A percentile compares a stretch with the other conserved stretches of the same genome.
phyloP scores from a whole-genome alignment of 805 yeast species.

The Kurtzmaniella cleridarum region DNA sequence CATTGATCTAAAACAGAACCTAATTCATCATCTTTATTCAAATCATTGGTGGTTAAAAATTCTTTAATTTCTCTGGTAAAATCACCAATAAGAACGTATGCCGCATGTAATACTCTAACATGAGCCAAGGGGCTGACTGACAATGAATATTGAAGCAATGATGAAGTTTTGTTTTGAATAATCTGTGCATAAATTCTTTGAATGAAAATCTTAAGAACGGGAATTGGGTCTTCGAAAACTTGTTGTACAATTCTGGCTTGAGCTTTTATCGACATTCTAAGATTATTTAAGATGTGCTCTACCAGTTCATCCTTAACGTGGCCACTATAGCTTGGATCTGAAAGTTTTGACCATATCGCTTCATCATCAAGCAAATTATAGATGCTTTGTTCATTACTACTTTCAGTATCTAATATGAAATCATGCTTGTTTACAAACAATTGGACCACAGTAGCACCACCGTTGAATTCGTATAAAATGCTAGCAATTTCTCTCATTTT shows the following conservation, averaged over 20 bases:
- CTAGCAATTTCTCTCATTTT: constrained; percentile 73
- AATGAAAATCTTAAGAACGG: constrained; percentile 64
- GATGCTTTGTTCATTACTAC: constrained; percentile 5
- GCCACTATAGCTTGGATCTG: constrained; percentile 52
- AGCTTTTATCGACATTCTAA: constrained; percentile 51
- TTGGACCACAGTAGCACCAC: constrained; percentile 77
- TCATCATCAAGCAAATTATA: constrained; percentile 35
- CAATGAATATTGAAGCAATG: constrained; percentile 56
- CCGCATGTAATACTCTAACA: constrained; percentile 65
- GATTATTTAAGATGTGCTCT: constrained; percentile 46
- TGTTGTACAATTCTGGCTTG: constrained; percentile 70
- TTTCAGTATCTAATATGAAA: constrained; percentile 48
- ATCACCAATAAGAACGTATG: constrained; percentile 53
- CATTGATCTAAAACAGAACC: constrained; percentile 59
- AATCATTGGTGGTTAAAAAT: constrained; percentile 44
- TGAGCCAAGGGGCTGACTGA: constrained; percentile 64
- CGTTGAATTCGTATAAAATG: constrained; percentile 73
- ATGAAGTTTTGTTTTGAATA: constrained; percentile 50
- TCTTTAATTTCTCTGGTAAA: constrained; percentile 63
- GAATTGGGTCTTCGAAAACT: constrained; percentile 67
- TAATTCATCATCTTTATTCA: constrained; percentile 43
- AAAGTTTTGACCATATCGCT: constrained; percentile 51
- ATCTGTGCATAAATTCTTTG: constrained; percentile 76
- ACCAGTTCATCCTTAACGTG: constrained; percentile 49
- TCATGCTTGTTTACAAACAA: constrained; percentile 78